Percentiles rank a stretch among this genome's conserved stretches.
Conservation (phyloP, 1,139 yeast genomes). For the Meyerozyma athensensis region DNA sequence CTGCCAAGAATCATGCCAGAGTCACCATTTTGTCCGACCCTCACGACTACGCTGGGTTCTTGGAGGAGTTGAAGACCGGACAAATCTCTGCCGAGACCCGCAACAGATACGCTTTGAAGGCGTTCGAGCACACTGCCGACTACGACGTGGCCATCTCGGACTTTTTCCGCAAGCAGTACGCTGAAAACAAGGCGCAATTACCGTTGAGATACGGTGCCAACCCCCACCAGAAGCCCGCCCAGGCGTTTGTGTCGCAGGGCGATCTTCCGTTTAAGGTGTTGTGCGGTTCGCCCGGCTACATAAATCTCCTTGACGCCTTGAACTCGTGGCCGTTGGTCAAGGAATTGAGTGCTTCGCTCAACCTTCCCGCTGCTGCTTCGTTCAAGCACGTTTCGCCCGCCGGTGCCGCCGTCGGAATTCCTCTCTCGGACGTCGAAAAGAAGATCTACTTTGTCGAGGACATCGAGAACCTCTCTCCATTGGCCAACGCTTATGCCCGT, state of each 20-base stretch:
- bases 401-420: constrained; percentile 96
- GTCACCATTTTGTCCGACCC: constrained; percentile 96
- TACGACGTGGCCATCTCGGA: constrained; percentile 94
- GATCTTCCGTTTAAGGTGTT: constrained; percentile 91
- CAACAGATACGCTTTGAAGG: constrained; percentile 87
- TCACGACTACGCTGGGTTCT: constrained; percentile 78
- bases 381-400: constrained; percentile 99
- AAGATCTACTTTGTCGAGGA: constrained; percentile 92
- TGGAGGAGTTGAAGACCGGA: constrained; percentile 71
- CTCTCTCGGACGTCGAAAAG: constrained; percentile 86
- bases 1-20: constrained; percentile 96
- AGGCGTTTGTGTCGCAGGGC: constrained; percentile 84
- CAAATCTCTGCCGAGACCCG: constrained; percentile 70
- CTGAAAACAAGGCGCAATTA: constrained; percentile 84
- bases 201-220: constrained; percentile 97
- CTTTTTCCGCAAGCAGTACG: constrained; percentile 94
- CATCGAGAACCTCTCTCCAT: constrained; percentile 90
- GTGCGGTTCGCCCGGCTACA: constrained; percentile 95
- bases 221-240: constrained; percentile 99
- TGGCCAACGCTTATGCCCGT: constrained; percentile 97
- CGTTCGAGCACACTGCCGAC: constrained; percentile 97
- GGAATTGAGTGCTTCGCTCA: constrained; percentile 90
- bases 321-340: constrained; percentile 98
- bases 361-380: constrained; percentile 97
- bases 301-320: constrained; percentile 90